These are phyloP conservation scores for Gentiana macrophylla DNA, from an alignment of 257 asterid species.

Conservation along the genomic window DNA sequence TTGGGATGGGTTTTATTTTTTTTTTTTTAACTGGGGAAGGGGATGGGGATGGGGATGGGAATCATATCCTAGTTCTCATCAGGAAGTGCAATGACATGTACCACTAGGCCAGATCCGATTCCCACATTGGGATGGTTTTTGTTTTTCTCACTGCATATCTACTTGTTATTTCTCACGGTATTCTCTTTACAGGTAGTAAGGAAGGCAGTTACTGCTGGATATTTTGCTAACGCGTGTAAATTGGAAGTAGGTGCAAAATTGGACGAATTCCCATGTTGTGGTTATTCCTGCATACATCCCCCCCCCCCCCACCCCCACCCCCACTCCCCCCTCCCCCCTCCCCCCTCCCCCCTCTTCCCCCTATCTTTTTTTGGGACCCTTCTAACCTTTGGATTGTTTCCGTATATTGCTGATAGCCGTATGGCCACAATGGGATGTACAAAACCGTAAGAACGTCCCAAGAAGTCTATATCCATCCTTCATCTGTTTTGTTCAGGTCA, in stretches of 20 bases:
- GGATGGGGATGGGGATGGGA: no score
- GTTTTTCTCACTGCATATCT: background rate
- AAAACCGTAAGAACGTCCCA: slow-evolving; percentile 83
- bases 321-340: no score
- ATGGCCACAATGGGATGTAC: slow-evolving; percentile 83
- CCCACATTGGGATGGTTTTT: background rate
- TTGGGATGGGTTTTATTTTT: no score
- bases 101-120: no score
- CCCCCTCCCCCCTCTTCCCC: no score
- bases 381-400: slow-evolving; percentile 2
- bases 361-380: slow-evolving; percentile 5
- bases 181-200: slow-evolving; percentile 58
- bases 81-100: no score
- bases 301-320: no score
- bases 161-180: background rate
- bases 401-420: slow-evolving; percentile 35
- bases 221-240: slow-evolving; percentile 86
- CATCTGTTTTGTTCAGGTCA: slow-evolving; percentile 90
- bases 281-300: slow-evolving; percentile 2
- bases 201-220: slow-evolving; percentile 84
- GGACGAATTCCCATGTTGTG: no score
- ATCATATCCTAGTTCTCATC: no score
- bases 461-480: slow-evolving; percentile 92
- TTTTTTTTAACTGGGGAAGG: no score
- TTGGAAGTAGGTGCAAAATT: slow-evolving; percentile 53